Conservation (phyloP, 495 filamentous ascomycete species). For the Aspergillus ostianus region DNA sequence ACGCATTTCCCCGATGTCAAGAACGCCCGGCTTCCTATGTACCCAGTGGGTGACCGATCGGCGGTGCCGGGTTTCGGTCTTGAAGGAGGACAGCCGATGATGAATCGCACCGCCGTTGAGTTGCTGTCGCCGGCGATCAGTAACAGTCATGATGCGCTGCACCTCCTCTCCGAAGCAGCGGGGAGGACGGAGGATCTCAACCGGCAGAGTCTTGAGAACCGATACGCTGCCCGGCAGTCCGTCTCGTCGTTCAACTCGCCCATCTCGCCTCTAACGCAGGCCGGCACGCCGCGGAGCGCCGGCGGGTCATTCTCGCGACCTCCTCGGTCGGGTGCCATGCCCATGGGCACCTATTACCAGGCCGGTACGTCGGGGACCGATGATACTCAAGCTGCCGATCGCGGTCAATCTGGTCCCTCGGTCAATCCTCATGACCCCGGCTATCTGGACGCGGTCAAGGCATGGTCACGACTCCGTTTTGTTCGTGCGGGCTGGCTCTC, state of each 20-base stretch:
- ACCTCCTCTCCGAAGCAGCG: conserved; percentile 58
- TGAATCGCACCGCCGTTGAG: conserved; percentile 54
- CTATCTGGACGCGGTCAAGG: conserved; percentile 65
- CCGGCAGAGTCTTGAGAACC: conserved; percentile 39
- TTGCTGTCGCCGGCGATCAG: conserved; percentile 57
- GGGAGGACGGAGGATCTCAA: conserved; percentile 51
- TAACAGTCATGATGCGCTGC: conserved; percentile 58
- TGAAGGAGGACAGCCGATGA: conserved; percentile 45
- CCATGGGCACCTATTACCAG: conserved; percentile 31
- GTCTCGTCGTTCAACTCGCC: conserved; percentile 45
- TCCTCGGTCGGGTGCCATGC: conserved; percentile 30
- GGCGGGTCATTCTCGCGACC: conserved; percentile 39
- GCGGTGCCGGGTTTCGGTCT: conserved; percentile 27
- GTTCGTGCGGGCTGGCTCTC: conserved; percentile 97
- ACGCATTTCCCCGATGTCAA: conserved; percentile 33
- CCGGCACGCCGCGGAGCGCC: conserved; percentile 37
- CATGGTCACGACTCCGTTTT: conserved; percentile 88
- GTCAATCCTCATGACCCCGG: conserved; percentile 32
- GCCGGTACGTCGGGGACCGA: conserved; percentile 24
- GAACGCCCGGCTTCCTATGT: conserved; percentile 27
- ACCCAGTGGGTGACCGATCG: conserved; percentile 29
- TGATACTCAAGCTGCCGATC: conserved; percentile 33
- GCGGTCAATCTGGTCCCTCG: conserved; percentile 27
- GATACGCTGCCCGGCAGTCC: conserved; percentile 39
- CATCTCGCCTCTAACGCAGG: conserved; percentile 41